Evolutionary conservation across 2,329 filamentous ascomycete species (phyloP), one percentile per base, ranked within the genome.

Genomic region (Amauroascus verrucosus): DNA sequence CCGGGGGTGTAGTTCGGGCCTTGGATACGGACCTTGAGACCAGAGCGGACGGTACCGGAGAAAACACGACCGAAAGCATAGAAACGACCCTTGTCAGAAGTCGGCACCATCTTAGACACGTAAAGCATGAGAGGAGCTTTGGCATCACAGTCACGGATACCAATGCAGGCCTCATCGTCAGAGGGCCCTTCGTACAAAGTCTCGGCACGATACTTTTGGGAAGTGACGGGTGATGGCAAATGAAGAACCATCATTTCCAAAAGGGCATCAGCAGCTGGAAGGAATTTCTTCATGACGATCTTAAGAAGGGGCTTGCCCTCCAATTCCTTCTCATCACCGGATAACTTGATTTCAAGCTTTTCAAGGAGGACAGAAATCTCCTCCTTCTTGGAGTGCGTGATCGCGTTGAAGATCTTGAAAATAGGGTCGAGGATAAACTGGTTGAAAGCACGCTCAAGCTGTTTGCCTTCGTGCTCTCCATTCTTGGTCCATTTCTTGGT

Each of bases 21-120:
- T 82, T 98, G 93, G 74, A 98, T 98, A 76, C 93, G 93, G 83
- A 98, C 93, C 86, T 97, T 97, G 68, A 97, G 81, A 79, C 93
- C 93, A 64, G 93, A 97, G 70, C 81, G 81, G 79, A 96, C 93
- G 72, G 90, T 97, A 86, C 93, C 93, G 66, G 93, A 80, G 83
- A 97, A 98, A 78, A 98, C 93, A 95, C 93, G 93, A 78, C 93
- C 93, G 79, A 98, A 98, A 74, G 93, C 93, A 80, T 96, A 98
- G 88, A 98, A 98, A 78, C 93, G 91, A 77, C 93, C 93, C 86
- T 96, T 97, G 72, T 98, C 93, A 67, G 89, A 94, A 65, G 93
- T 98, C 69, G 93, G 93, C 70, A 98, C 93, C 93, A 98, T 98
- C 88, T 98, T 98, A 75, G 93, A 98, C 75, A 98, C 90, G 86